phyloP scores from a whole-genome alignment of 495 filamentous ascomycete genomes.

The Aspergillus cavernicola region DNA sequence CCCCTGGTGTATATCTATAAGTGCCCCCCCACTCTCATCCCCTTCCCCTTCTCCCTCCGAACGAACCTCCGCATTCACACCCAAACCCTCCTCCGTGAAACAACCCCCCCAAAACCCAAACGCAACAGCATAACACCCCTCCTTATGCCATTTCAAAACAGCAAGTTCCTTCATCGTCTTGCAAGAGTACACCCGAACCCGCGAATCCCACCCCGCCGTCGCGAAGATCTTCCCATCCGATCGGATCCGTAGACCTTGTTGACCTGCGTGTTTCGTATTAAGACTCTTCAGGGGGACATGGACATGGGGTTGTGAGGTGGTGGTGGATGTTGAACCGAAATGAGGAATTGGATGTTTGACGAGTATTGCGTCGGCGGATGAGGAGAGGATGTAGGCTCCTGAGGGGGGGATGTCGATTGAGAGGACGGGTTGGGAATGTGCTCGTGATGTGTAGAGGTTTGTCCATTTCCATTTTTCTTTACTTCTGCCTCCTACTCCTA shows the following conservation, averaged over 20 bases:
- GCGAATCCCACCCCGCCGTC: slow-evolving; percentile 90
- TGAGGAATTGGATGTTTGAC: slow-evolving; percentile 58
- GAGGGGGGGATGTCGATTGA: slow-evolving; percentile 64
- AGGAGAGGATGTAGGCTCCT: slow-evolving; percentile 67
- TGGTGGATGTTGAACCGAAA: too few species aligned
- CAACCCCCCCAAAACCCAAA: too few species aligned
- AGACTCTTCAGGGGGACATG: slow-evolving; percentile 50
- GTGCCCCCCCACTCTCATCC: not conserved
- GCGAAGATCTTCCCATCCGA: slow-evolving; percentile 80
- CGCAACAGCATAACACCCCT: slow-evolving; percentile 80
- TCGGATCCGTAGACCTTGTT: slow-evolving; percentile 75
- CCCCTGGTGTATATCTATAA: not conserved
- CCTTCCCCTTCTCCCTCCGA: not conserved
- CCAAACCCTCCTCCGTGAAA: too few species aligned
- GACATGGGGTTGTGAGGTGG: too few species aligned
- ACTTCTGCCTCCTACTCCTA: too few species aligned
- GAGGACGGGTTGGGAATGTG: slow-evolving; percentile 81
- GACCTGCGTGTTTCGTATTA: slow-evolving; percentile 84
- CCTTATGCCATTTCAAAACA: slow-evolving; percentile 92
- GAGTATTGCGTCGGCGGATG: slow-evolving; percentile 71
- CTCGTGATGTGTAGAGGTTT: slow-evolving; percentile 58
- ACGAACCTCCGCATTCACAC: not conserved
- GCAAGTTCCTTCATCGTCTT: slow-evolving; percentile 85
- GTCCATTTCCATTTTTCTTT: slow-evolving; percentile 49
- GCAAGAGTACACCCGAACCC: slow-evolving; percentile 72